These are phyloP conservation scores for Nasturtium officinale DNA, from an alignment of 345 rosid species.

Conservation along the genomic window DNA sequence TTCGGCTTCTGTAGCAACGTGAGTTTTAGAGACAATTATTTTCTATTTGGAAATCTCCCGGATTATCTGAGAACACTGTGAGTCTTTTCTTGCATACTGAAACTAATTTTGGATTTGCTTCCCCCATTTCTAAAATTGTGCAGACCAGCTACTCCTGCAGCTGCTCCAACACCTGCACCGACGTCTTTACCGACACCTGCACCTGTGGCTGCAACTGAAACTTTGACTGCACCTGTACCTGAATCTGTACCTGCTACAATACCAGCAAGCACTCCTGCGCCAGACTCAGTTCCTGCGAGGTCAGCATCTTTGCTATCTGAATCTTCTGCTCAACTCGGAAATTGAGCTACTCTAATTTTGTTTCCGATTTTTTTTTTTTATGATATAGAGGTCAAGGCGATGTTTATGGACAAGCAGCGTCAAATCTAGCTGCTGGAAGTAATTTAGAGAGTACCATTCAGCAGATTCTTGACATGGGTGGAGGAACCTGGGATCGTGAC, in stretches of 20 bases:
- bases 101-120: constrained; percentile 1
- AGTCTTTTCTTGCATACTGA: background rate
- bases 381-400: constrained; percentile 58
- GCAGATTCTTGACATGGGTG: constrained; percentile 97
- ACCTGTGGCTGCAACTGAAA: too few relatives aligned
- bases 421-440: constrained; percentile 82
- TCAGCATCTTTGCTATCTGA: constrained; percentile 39
- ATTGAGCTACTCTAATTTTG: constrained; percentile 4
- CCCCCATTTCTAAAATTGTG: background rate
- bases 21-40: constrained; percentile 36
- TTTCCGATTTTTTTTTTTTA: constrained; percentile 9
- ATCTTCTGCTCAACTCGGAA: constrained; percentile 15
- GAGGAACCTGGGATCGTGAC: constrained; percentile 91
- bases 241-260: constrained; percentile 23
- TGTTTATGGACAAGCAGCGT: constrained; percentile 83
- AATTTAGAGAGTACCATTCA: constrained; percentile 79
- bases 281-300: constrained; percentile 46
- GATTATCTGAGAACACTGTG: background rate
- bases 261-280: constrained; percentile 44
- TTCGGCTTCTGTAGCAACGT: constrained; percentile 50
- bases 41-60: background rate
- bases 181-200: too few relatives aligned
- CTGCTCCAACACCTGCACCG: too few relatives aligned
- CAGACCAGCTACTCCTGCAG: too few relatives aligned
- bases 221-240: constrained; percentile 21